Evolutionary conservation across 352 stramenopile species (phyloP).

Genomic region (Ophiocytium majus): DNA sequence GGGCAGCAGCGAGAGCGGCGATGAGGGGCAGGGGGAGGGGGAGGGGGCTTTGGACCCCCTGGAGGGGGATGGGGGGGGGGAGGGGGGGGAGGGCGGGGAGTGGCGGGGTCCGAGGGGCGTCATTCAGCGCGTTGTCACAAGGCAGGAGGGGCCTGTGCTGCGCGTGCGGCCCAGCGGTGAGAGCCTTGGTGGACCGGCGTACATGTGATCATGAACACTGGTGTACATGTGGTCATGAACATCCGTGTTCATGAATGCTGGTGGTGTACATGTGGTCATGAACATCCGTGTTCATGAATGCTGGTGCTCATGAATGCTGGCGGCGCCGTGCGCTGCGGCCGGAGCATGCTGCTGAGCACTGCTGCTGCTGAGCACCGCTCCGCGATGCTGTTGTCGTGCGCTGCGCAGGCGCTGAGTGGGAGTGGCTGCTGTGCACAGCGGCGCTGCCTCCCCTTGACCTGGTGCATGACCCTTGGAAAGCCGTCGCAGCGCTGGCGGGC

Average conservation of each 20-base stretch:
- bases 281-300: not conserved
- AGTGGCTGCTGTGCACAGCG: slow-evolving; percentile 38
- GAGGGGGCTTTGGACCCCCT: slow-evolving; percentile 24
- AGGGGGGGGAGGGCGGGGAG: not conserved
- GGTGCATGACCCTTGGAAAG: slow-evolving; percentile 31
- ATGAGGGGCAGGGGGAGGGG: not conserved
- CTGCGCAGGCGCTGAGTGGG: slow-evolving; percentile 31
- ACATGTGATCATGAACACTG: not conserved
- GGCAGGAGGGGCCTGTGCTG: not conserved
- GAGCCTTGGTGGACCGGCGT: not conserved
- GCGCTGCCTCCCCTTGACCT: slow-evolving; percentile 34
- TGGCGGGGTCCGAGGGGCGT: not conserved
- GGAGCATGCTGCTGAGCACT: slow-evolving; percentile 19
- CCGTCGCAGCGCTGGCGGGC: slow-evolving; percentile 24
- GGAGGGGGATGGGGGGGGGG: slow-evolving; percentile 14
- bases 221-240: not conserved
- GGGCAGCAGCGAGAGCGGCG: not conserved
- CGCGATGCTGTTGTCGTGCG: slow-evolving; percentile 25
- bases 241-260: not conserved
- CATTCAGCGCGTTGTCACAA: not conserved
- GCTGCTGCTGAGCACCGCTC: slow-evolving; percentile 22
- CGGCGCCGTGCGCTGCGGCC: not conserved
- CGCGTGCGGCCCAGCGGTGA: not conserved
- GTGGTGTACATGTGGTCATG: not conserved
- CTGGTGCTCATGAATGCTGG: not conserved